phyloP scores from a whole-genome alignment of 1,284 basidiomycete species.

The Boletus semigastroideus region DNA sequence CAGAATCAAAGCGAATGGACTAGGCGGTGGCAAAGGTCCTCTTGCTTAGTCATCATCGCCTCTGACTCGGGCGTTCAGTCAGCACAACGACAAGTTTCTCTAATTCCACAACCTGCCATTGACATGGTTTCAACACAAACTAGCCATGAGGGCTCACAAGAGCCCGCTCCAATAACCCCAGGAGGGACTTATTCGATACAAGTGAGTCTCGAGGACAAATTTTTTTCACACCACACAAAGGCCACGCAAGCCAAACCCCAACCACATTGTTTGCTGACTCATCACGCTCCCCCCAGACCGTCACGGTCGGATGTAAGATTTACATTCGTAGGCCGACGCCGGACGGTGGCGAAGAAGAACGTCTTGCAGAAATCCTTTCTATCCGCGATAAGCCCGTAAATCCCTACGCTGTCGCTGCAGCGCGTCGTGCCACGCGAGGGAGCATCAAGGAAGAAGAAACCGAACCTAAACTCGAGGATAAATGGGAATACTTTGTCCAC shows the following conservation, averaged over 20 bases:
- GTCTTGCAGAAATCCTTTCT: slow-evolving; percentile 90
- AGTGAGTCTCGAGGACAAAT: slow-evolving; percentile 47
- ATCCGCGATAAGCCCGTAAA: slow-evolving; percentile 83
- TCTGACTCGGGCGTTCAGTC: slow-evolving; percentile 6
- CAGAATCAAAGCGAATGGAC: no score
- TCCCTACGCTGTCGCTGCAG: slow-evolving; percentile 43
- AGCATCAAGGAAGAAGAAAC: slow-evolving; percentile 44
- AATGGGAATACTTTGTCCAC: slow-evolving; percentile 94
- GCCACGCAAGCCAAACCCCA: slow-evolving; percentile 10
- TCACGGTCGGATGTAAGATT: slow-evolving; percentile 91
- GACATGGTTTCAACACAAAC: slow-evolving; percentile 33
- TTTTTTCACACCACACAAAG: slow-evolving; percentile 18
- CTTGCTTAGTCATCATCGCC: slow-evolving; percentile 25
- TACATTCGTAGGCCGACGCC: slow-evolving; percentile 79
- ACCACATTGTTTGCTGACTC: slow-evolving; percentile 27
- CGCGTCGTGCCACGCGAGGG: slow-evolving; percentile 40
- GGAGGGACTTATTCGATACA: slow-evolving; percentile 76
- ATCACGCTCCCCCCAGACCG: slow-evolving; percentile 53
- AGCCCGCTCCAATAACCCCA: slow-evolving; percentile 64
- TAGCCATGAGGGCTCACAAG: slow-evolving; percentile 44
- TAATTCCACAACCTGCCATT: slow-evolving; percentile 4
- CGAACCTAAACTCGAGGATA: slow-evolving; percentile 64
- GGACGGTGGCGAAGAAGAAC: slow-evolving; percentile 78
- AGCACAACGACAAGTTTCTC: slow-evolving; percentile 8
- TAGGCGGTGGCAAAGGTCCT: neutral